These are phyloP conservation scores for Nicotiana undulata DNA, from an alignment of 257 asterid genomes.

Conservation along the genomic window DNA sequence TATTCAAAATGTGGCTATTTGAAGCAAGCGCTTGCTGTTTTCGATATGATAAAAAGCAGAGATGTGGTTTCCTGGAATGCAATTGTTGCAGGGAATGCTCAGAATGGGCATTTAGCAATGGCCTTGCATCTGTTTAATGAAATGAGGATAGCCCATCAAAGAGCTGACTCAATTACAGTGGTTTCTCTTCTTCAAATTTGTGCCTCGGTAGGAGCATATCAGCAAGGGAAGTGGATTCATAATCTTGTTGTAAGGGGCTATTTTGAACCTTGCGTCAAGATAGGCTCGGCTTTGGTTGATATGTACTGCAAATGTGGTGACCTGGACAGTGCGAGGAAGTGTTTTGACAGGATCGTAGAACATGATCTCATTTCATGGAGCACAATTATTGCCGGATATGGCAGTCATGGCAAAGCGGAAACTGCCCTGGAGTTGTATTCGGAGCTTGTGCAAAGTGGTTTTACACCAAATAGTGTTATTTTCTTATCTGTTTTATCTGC, in stretches of 20 bases:
- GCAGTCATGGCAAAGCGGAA: slow-evolving; percentile 72
- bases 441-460: slow-evolving; percentile 35
- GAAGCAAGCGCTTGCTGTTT: slow-evolving; percentile 46
- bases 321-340: slow-evolving; percentile 49
- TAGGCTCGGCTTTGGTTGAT: slow-evolving; percentile 70
- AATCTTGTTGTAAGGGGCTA: slow-evolving; percentile 47
- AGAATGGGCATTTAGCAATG: slow-evolving; percentile 40
- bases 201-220: slow-evolving; percentile 74
- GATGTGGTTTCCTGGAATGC: slow-evolving; percentile 90
- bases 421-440: slow-evolving; percentile 56
- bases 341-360: slow-evolving; percentile 51
- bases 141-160: slow-evolving; percentile 43
- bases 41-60: slow-evolving; percentile 46
- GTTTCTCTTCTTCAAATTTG: slow-evolving; percentile 76
- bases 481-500: slow-evolving; percentile 55
- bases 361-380: slow-evolving; percentile 70
- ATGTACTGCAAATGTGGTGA: slow-evolving; percentile 90
- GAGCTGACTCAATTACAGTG: slow-evolving; percentile 66
- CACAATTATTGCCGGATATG: slow-evolving; percentile 67
- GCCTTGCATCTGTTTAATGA: slow-evolving; percentile 51
- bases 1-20: slow-evolving; percentile 69
- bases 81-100: slow-evolving; percentile 59
- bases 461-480: slow-evolving; percentile 54
- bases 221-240: slow-evolving; percentile 82
- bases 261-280: slow-evolving; percentile 52